A percentile compares a stretch with the other conserved stretches of the same genome.
phyloP scores from a whole-genome alignment of 257 asterid species.

The Verbascum thapsus region DNA sequence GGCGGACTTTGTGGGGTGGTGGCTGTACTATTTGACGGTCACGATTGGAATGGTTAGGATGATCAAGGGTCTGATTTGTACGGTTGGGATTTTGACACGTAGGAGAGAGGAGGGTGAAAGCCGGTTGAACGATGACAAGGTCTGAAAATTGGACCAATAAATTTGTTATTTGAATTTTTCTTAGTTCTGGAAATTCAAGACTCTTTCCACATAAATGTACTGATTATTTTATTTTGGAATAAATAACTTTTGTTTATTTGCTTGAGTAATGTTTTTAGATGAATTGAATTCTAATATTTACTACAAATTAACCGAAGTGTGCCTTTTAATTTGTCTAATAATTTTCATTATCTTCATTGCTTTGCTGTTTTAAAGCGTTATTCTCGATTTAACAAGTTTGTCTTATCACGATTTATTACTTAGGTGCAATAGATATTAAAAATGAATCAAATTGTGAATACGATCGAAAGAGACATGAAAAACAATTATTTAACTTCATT shows the following conservation, averaged over 20 bases:
- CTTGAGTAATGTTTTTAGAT: too few species aligned
- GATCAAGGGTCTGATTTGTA: slow-evolving; percentile 40
- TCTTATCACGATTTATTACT: slow-evolving; percentile 3
- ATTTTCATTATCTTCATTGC: too few species aligned
- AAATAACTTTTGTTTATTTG: not conserved
- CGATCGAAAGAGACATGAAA: not conserved
- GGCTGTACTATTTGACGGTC: slow-evolving; percentile 65
- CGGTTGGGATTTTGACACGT: slow-evolving; percentile 33
- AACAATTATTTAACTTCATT: not conserved
- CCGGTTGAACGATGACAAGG: slow-evolving; percentile 47
- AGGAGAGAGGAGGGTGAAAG: slow-evolving; percentile 23
- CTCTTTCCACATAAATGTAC: not conserved
- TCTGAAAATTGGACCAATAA: slow-evolving; percentile 33
- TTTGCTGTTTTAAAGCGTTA: slow-evolving; percentile 13
- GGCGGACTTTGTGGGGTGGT: slow-evolving; percentile 69
- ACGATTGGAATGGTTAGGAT: slow-evolving; percentile 52
- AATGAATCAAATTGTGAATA: slow-evolving; percentile 1
- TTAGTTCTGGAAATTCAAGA: slow-evolving; percentile 3
- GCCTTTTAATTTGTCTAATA: too few species aligned
- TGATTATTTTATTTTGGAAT: not conserved
- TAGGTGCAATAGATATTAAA: not conserved
- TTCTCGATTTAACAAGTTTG: not conserved
- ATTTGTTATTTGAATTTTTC: not conserved
- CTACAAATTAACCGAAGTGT: too few species aligned
- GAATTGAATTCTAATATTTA: too few species aligned